Evolutionary conservation across 2,329 filamentous ascomycete genomes (phyloP), one percentile per base, ranked within the genome.

Genomic region (Trichoderma koningii): DNA sequence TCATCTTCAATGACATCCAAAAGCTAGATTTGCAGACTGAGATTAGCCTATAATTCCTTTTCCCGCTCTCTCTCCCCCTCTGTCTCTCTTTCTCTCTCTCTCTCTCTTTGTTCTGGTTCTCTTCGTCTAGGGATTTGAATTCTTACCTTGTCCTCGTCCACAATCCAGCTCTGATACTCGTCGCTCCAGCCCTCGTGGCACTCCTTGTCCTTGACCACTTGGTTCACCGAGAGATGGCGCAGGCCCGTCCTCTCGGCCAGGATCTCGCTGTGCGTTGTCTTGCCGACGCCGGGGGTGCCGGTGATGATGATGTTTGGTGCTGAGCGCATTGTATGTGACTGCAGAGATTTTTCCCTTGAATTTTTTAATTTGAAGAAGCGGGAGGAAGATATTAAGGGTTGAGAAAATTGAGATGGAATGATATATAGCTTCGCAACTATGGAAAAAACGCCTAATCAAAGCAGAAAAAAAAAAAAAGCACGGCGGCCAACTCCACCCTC

Each of bases 221-320:
- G 87, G 77, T 98, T 99, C 73, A 99, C 87, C 10, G 90, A 90
- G 15, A 99, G 77, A 76, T 97, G 93, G 72, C 88, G 89, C 69
- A 98, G 80, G 1, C 89, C 91, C 9, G 89, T 90, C 66, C 85
- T 87, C 73, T 89, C 83, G 7, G 92, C 91, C 55, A 99, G 81
- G 72, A 87, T 83, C 76, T 96, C 91, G 74, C 91, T 92, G 76
- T 97, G 93, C 7, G 91, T 96, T 19, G 93, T 97, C 81, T 99
- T 99, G 73, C 95, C 95, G 30, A 96, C 92, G 63, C 95, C 95
- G 0, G 95, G 95, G 21, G 95, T 99, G 69, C 95, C 95, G 47
- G 95, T 98, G 70, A 99, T 84, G 70, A 99, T 90, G 73, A 99
- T 92, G 77, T 98, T 99, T 34, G 95, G 95, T 68, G 79, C 78